Base-by-base conservation (phyloP, 495 filamentous ascomycete species). In the Neurospora sp. region DNA sequence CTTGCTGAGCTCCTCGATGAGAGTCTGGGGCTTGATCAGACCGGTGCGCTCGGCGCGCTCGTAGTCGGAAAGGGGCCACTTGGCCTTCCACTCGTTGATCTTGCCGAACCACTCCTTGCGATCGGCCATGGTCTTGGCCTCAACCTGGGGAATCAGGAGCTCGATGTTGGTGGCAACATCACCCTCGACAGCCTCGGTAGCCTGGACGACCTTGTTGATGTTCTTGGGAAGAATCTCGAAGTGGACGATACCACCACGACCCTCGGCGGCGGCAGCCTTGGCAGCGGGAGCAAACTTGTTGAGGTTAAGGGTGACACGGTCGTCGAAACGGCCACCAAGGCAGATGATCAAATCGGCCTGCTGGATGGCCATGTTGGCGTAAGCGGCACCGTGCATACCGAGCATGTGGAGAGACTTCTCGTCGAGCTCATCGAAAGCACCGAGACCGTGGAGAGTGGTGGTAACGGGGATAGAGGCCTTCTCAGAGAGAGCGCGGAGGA, bases 141-240 rank as follows among this genome's bases (percentile, higher is more conserved):
- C 81, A 39, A 97, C 78, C 41, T 87, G 82, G 7, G 94, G 93
- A 2, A 97, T 79, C 35, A 97, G 90, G 48, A 87, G 80, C 39
- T 83, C 84, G n/a, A 98, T 83, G 78, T 94, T 97, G 74, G 83
- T 78, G 4, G 85, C 85, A 38, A 93, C 87, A 77, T 94, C 91
- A 48, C 91, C 91, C 78, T 93, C 91, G 31, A 93, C 88, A 68
- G 91, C 91, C 78, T 94, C 91, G 68, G 91, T 93, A 16, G 91
- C 91, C 81, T 94, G 91, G 12, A 94, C 88, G 66, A 94, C 91
- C 83, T 93, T 94, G 86, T 94, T 94, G 83, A 94, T 93, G 81
- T 94, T 94, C 86, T 94, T 94, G 42, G 91, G 91, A 87, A 93
- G 87, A 74, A 94, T 91, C 78, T 93, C 91, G 71, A 94, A 94